These are phyloP conservation scores for Capsicum baccatum DNA, from an alignment of 257 asterid genomes.

Conservation along the genomic window DNA sequence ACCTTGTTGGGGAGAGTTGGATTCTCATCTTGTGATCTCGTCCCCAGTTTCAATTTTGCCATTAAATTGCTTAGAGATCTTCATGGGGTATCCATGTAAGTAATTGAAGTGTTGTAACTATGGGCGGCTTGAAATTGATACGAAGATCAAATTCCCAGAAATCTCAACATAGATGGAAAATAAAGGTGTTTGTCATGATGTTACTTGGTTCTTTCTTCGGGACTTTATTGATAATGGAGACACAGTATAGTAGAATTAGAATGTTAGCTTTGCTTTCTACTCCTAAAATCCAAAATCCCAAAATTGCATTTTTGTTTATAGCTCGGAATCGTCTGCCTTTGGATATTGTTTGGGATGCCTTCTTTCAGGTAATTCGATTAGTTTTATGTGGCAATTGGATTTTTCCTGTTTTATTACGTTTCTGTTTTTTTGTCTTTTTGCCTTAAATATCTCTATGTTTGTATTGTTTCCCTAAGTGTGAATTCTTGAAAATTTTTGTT, in stretches of 20 bases:
- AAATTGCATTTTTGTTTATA: slow-evolving; percentile 76
- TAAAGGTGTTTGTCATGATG: slow-evolving; percentile 58
- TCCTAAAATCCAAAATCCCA: slow-evolving; percentile 64
- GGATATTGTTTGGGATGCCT: slow-evolving; percentile 84
- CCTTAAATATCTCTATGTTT: background rate
- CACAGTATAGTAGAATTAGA: slow-evolving; percentile 61
- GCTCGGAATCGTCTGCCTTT: slow-evolving; percentile 91
- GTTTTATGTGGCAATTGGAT: background rate
- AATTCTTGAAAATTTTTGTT: slow-evolving; percentile 10
- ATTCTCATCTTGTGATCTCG: too few species aligned
- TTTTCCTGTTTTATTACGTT: background rate
- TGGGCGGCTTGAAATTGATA: slow-evolving; percentile 27
- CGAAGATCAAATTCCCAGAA: slow-evolving; percentile 51
- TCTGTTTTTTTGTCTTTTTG: background rate
- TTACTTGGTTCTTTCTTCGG: slow-evolving; percentile 57
- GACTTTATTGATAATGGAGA: slow-evolving; percentile 69
- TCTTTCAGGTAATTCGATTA: slow-evolving; percentile 62
- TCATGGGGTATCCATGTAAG: background rate
- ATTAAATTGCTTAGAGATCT: slow-evolving; percentile 1
- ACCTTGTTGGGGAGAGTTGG: too few species aligned
- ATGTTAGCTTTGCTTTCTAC: slow-evolving; percentile 50
- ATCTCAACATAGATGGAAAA: slow-evolving; percentile 70
- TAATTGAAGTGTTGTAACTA: background rate
- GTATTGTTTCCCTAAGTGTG: slow-evolving; percentile 13
- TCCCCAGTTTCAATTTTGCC: too few species aligned